A percentile compares a stretch with the other conserved stretches of the same genome.
These are phyloP conservation scores for Phytophthora megakarya DNA, from an alignment of 352 stramenopile genomes.

Conservation along the genomic window DNA sequence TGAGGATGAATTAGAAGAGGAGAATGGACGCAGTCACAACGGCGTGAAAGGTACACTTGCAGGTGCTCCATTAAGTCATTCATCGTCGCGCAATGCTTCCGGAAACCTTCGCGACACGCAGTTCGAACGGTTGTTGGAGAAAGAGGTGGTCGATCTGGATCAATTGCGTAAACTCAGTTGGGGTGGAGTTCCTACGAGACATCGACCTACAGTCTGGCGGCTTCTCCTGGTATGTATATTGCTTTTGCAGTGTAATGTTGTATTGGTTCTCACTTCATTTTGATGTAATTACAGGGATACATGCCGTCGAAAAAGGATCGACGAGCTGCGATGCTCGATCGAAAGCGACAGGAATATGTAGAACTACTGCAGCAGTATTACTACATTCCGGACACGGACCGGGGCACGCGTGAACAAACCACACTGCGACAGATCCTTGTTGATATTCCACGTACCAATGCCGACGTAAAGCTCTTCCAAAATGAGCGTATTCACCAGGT, in stretches of 20 bases:
- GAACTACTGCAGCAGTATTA: slow-evolving; percentile 96
- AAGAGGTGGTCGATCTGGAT: slow-evolving; percentile 89
- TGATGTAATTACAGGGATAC: slow-evolving; percentile 76
- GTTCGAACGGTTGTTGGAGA: slow-evolving; percentile 70
- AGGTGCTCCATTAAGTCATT: slow-evolving; percentile 4
- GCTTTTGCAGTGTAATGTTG: background rate
- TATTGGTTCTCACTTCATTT: background rate
- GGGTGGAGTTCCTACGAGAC: slow-evolving; percentile 88
- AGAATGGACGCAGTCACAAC: slow-evolving; percentile 19
- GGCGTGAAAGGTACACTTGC: slow-evolving; percentile 10
- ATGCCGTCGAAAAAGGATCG: slow-evolving; percentile 95
- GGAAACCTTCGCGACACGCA: slow-evolving; percentile 76
- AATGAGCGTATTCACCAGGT: slow-evolving; percentile 93
- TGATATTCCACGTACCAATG: slow-evolving; percentile 98
- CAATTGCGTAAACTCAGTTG: slow-evolving; percentile 91
- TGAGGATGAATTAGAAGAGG: slow-evolving; percentile 32
- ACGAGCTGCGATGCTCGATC: slow-evolving; percentile 88
- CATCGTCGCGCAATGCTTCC: slow-evolving; percentile 61
- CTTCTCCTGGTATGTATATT: slow-evolving; percentile 88
- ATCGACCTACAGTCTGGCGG: slow-evolving; percentile 94
- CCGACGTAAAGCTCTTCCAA: slow-evolving; percentile 97
- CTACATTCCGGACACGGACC: slow-evolving; percentile 95
- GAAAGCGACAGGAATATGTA: slow-evolving; percentile 97
- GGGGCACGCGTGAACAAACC: slow-evolving; percentile 95
- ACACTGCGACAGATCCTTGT: slow-evolving; percentile 97